phyloP scores from a whole-genome alignment of 2,329 filamentous ascomycete species.

The Stemphylium lycopersici region DNA sequence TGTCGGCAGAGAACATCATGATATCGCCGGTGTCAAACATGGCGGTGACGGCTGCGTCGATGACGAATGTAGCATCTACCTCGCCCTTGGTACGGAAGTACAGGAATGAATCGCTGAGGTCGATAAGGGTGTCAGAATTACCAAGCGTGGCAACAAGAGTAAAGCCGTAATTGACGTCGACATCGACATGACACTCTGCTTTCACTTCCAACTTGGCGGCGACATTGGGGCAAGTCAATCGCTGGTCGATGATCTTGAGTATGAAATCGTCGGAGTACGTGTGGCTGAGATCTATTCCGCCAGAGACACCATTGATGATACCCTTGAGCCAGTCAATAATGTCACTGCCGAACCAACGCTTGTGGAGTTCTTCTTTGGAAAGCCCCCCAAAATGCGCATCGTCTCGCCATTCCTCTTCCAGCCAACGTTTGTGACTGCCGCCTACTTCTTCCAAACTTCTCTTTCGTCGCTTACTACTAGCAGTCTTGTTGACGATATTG shows the following conservation, averaged over 20 bases:
- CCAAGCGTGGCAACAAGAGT: background rate
- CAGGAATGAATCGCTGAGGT: background rate
- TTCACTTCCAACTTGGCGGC: background rate
- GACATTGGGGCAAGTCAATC: background rate
- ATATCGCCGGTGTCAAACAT: background rate
- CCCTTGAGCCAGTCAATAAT: too few species aligned
- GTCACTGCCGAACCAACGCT: too few species aligned
- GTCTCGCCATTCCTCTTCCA: too few species aligned
- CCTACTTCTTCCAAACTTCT: too few species aligned
- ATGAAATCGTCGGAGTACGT: background rate
- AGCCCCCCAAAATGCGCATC: too few species aligned
- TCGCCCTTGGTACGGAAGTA: background rate
- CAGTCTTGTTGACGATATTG: slow-evolving; percentile 2
- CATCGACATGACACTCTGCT: background rate
- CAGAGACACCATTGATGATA: too few species aligned
- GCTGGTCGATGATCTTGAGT: background rate
- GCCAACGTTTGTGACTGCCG: too few species aligned
- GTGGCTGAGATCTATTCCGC: background rate
- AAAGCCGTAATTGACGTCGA: background rate
- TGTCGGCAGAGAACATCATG: background rate
- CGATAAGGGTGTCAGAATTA: background rate
- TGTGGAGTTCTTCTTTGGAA: too few species aligned
- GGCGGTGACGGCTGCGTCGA: background rate
- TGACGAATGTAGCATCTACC: background rate
- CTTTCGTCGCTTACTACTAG: too few species aligned